A percentile compares a stretch with the other conserved stretches of the same genome.
Evolutionary conservation across 305 asterid genomes (phyloP).

Genomic region (Solanum chacoense): DNA sequence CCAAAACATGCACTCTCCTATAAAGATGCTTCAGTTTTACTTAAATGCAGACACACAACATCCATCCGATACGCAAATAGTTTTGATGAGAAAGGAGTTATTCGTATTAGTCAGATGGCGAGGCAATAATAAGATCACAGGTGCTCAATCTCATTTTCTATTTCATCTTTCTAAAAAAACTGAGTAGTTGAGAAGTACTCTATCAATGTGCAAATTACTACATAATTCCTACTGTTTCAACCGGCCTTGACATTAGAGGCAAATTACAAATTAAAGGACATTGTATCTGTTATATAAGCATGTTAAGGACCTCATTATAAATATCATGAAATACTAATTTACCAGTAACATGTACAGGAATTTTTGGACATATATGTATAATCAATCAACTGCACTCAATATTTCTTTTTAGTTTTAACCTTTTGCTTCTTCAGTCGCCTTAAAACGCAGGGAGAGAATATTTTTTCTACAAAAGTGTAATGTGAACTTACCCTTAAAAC

Average conservation of each 20-base stretch:
- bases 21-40: not conserved
- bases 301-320: not conserved
- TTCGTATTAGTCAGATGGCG: not conserved
- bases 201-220: not conserved
- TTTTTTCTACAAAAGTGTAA: not conserved
- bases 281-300: not conserved
- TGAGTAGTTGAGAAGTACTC: not conserved
- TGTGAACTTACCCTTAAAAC: conserved; percentile 59
- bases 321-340: not conserved
- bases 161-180: not conserved
- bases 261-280: not conserved
- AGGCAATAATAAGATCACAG: not conserved
- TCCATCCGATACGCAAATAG: not conserved
- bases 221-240: not conserved
- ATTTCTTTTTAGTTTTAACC: not conserved
- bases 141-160: not conserved
- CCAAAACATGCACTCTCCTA: not conserved
- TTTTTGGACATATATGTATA: not conserved
- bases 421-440: not conserved
- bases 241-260: not conserved
- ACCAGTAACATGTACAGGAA: not conserved
- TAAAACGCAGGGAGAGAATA: not conserved
- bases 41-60: not conserved
- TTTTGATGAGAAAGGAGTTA: not conserved
- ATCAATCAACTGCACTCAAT: not conserved